Evolutionary conservation across 179 eudicot genomes (phyloP), one percentile per base, ranked within the genome.

Genomic region (Silene coronaria): DNA sequence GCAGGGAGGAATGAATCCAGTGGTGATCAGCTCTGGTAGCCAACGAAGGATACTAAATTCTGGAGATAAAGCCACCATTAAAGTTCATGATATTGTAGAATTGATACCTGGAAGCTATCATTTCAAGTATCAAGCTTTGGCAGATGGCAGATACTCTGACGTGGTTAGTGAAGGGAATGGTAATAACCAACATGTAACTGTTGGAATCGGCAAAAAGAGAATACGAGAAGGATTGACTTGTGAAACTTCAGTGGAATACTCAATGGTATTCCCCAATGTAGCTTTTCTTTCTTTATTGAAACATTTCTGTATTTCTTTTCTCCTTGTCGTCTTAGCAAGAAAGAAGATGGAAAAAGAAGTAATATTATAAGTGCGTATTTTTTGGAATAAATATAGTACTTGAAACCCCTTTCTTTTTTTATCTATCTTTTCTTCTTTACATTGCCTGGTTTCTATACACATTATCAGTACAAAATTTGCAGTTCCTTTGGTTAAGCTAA

Each of bases 1-100:
- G 74, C 82, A 95, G 99, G 95, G 88, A 69, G 97, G 99, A 71
- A 74, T 89, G 78, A 95, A 95, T 75, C 99, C 99, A 6, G 82
- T 89, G 80, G 97, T 95, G 63, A 48, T 95, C 51, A 80, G 83
- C 62, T 85, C 88, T 11, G 80, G 83, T 21, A 78, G 71, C 71
- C 87, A 86, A 76, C 87, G 96, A 79, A 88, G 74, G 84, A 89
- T 84, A 78, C 70, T 95, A 72, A 80, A 81, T 72, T 84, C 90
- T 30, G 78, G 81, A 67, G 97, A 87, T 72, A 86, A 67, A 75
- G 83, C 73, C 60, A 82, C 81, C 14, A 76, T 95, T 59, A 80
- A 64, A 75, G 72, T 80, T 79, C 91, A 95, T 64, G 97, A 92
- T 85, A 72, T 92, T 42, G 76, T 95, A 69, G 99, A 95, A 87